phyloP scores from a whole-genome alignment of 306 rosid genomes.

The Trifolium repens region DNA sequence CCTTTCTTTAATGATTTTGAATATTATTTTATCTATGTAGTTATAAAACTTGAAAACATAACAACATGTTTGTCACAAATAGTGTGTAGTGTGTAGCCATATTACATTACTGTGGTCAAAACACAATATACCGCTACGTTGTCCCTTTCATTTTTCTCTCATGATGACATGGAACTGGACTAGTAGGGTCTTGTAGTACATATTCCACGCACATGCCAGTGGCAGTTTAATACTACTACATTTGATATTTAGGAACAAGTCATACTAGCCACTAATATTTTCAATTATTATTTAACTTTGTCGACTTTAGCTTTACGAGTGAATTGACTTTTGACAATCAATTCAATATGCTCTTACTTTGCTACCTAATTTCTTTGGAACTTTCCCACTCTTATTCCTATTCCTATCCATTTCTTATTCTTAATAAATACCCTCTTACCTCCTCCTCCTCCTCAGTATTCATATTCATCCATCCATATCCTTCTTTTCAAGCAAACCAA shows the following conservation, averaged over 20 bases:
- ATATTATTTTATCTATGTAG: not conserved
- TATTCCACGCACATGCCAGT: no score
- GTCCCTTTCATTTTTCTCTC: no score
- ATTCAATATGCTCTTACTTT: not conserved
- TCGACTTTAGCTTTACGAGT: not conserved
- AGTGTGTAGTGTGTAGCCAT: no score
- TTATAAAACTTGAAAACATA: no score
- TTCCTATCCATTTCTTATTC: not conserved
- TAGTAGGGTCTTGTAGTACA: no score
- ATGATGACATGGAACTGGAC: no score
- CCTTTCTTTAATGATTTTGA: not conserved
- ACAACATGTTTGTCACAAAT: no score
- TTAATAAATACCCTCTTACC: slow-evolving; percentile 7
- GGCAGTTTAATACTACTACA: no score
- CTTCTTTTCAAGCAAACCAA: not conserved
- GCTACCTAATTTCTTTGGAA: not conserved
- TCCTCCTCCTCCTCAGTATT: not conserved
- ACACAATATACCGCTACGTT: no score
- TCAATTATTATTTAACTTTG: no score
- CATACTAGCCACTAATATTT: not conserved
- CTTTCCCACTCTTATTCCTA: not conserved
- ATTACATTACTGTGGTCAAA: no score
- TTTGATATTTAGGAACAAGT: not conserved
- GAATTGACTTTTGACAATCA: not conserved
- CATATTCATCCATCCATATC: not conserved